A percentile compares a stretch with the other conserved stretches of the same genome.
These are phyloP conservation scores for Torulaspora microellipsoides DNA, from an alignment of 805 yeast species.

Conservation along the genomic window DNA sequence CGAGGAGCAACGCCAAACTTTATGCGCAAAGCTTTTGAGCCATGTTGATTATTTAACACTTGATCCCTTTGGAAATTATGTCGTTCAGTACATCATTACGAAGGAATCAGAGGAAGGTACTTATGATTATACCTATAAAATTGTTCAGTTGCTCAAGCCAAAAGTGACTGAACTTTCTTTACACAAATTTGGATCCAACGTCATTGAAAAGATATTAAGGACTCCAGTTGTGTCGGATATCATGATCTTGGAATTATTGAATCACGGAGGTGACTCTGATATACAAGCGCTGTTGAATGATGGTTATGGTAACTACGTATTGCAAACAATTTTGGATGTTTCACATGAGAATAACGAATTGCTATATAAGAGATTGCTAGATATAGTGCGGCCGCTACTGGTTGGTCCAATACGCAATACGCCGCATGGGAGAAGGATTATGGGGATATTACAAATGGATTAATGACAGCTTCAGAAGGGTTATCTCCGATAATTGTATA, in stretches of 20 bases:
- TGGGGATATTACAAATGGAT: slow-evolving; percentile 51
- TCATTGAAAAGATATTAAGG: slow-evolving; percentile 80
- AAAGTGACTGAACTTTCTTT: slow-evolving; percentile 51
- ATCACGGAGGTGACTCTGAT: slow-evolving; percentile 30
- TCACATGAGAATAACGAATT: slow-evolving; percentile 31
- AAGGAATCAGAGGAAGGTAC: slow-evolving; percentile 36
- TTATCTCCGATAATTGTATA: too few relatives aligned
- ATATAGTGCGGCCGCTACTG: slow-evolving; percentile 64
- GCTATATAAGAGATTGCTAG: slow-evolving; percentile 53
- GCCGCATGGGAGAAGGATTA: slow-evolving; percentile 93
- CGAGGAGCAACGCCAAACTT: slow-evolving; percentile 57
- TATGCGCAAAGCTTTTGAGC: slow-evolving; percentile 63
- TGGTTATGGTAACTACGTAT: slow-evolving; percentile 90
- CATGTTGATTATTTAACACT: slow-evolving; percentile 66
- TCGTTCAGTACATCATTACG: slow-evolving; percentile 82
- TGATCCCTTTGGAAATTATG: slow-evolving; percentile 97
- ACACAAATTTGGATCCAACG: slow-evolving; percentile 92
- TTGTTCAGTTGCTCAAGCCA: slow-evolving; percentile 34
- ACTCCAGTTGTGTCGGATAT: slow-evolving; percentile 42
- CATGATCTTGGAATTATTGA: slow-evolving; percentile 48
- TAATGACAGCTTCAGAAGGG: not conserved
- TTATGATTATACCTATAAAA: slow-evolving; percentile 31
- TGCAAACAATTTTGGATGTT: slow-evolving; percentile 83
- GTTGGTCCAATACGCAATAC: slow-evolving; percentile 73
- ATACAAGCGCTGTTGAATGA: slow-evolving; percentile 65